Base-by-base conservation (phyloP, 2,329 filamentous ascomycete species). In the Passalora sequoiae region DNA sequence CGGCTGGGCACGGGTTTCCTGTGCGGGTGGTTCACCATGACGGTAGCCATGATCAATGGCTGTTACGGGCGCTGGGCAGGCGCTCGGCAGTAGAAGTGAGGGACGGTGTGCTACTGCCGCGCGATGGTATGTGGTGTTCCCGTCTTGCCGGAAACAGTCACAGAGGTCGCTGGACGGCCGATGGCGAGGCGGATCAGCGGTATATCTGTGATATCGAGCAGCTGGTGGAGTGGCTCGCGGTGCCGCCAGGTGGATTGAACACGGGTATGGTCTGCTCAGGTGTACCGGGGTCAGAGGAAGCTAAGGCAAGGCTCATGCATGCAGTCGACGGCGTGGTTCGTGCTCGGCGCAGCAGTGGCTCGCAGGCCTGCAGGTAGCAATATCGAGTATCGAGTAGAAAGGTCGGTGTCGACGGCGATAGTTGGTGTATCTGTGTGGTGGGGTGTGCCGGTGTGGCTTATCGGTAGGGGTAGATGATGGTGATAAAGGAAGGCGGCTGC, bases 1-100 rank as follows among this genome's bases (percentile, higher is more conserved):
- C 40, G 30, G 22, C 41, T 35, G 7, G 41, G 41, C n/a, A 46
- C 39, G 5, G 44, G 44, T 32, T 46, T 46, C 33, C 44, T 32
- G 13, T 42, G 32, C 10, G 32, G 38, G 17, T 28, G 17, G 12
- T 16, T 22, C 32, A 30, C 38, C 43, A 46, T 46, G n/a, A n/a
- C n/a, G n/a, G n/a, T n/a, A n/a, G n/a, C n/a, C n/a, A n/a, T n/a
- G n/a, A n/a, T n/a, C n/a, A n/a, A n/a, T n/a, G n/a, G n/a, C n/a
- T n/a, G n/a, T n/a, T n/a, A n/a, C n/a, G n/a, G n/a, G n/a, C n/a
- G n/a, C n/a, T n/a, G n/a, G n/a, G n/a, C n/a, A n/a, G n/a, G n/a
- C n/a, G n/a, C n/a, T n/a, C n/a, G n/a, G n/a, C n/a, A n/a, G n/a
- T n/a, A n/a, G n/a, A n/a, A n/a, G n/a, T n/a, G n/a, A n/a, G n/a